Evolutionary conservation across 1,139 yeast species (phyloP), one percentile per base, ranked within the genome.

Genomic region (Hansenula lynferdii): DNA sequence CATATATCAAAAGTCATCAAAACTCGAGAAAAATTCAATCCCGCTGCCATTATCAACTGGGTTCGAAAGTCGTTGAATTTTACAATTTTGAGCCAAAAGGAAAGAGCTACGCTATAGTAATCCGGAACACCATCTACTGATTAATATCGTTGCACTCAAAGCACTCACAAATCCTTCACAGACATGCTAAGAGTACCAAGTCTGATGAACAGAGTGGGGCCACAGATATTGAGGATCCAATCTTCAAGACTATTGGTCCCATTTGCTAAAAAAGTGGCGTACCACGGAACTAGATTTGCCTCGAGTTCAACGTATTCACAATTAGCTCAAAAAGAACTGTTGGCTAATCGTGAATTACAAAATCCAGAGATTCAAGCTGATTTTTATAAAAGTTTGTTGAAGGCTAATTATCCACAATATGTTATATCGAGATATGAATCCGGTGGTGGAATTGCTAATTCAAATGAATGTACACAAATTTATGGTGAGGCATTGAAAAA

Each of bases 361-460:
- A 83, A 85, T 58, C 72, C 97, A 1, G 64, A 56, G 6, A 70
- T 76, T 9, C 98, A 92, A 62, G 89, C 94, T 2, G 82, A 77
- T 42, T 90, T 92, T 53, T 92, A 92, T 65, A 73, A 74, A 47
- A 70, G 78, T 18, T 66, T 90, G 39, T 61, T 92, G 50, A 76
- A 76, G 40, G 75, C 90, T 37, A 84, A 85, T 62, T 90, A 89
- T 57, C 97, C 98, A 10, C 96, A 89, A 50, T 80, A 92, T 40
- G 96, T 92, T 8, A 89, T 89, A 8, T 84, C 94, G 41, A 75
- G 99, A 43, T 94, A 77, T 60, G 97, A 92, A 59, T 82, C 95
- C 6, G 84, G 94, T 0, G 84, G 94, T 0, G 96, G 96, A 8
- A 86, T 92, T 38, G 94, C 95, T 10, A 68, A 81, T 17, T 80